These are phyloP conservation scores for Agaricales sp. DNA, from an alignment of 1,284 basidiomycete genomes.

Conservation along the genomic window DNA sequence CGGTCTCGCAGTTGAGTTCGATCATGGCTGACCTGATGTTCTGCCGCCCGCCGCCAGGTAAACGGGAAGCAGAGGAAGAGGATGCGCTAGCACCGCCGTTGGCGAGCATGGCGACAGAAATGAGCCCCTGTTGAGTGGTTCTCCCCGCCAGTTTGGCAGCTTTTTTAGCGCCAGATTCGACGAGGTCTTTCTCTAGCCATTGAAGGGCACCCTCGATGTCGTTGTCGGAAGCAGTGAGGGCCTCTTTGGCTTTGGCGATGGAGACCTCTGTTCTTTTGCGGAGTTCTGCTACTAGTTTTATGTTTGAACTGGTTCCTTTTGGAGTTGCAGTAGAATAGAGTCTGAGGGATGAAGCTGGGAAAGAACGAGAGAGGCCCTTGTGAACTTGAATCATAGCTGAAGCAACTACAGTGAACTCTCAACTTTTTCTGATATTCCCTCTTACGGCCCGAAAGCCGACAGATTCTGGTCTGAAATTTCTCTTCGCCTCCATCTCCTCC, in stretches of 20 bases:
- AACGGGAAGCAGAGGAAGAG: conserved; percentile 12
- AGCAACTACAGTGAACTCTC: no score
- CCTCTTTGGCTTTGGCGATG: conserved; percentile 83
- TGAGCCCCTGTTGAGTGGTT: conserved; percentile 67
- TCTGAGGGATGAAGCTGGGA: conserved; percentile 12
- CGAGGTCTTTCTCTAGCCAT: conserved; percentile 76
- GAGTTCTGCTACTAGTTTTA: conserved; percentile 79
- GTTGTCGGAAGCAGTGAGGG: conserved; percentile 68
- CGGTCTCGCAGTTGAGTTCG: conserved; percentile 95
- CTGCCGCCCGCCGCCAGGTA: conserved; percentile 38
- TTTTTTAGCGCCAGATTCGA: conserved; percentile 63
- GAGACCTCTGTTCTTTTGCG: conserved; percentile 76
- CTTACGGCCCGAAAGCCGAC: background rate
- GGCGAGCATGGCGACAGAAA: conserved; percentile 68
- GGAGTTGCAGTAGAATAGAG: conserved; percentile 28
- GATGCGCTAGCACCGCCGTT: conserved; percentile 25
- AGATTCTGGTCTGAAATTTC: no score
- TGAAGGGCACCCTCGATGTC: conserved; percentile 65
- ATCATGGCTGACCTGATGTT: conserved; percentile 77
- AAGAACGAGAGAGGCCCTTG: no score
- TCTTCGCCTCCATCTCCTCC: background rate
- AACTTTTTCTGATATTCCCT: no score
- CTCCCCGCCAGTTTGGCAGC: conserved; percentile 78
- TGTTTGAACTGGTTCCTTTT: conserved; percentile 21
- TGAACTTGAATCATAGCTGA: no score